phyloP scores from a whole-genome alignment of 306 rosid species.

The apple (Malus domestica) region ASM211411v1 NC_041802.1:3041001-3041500 shows the following conservation, averaged over 20 bases:
- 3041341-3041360: constrained; percentile 15
- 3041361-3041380: constrained; percentile 3
- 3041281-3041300: constrained; percentile 28
- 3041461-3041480: constrained; percentile 18
- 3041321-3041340: constrained; percentile 12
- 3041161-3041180: constrained; percentile 14
- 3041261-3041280: constrained; percentile 13
- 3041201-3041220: constrained; percentile 2
- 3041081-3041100: constrained; percentile 16
- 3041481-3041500: constrained; percentile 21
- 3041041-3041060: constrained; percentile 27
- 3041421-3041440: constrained; percentile 23
- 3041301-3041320: constrained; percentile 28
- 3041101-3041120: constrained; percentile 24
- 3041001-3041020: constrained; percentile 10
- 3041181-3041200: constrained; percentile 22
- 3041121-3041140: neutral
- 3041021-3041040: constrained; percentile 15
- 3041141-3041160: constrained; percentile 14
- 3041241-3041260: constrained; percentile 6
- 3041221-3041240: constrained; percentile 18
- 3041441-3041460: constrained; percentile 21
- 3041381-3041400: constrained; percentile 28
- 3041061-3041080: constrained; percentile 11
- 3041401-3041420: constrained; percentile 22